These are phyloP conservation scores for Penicillium daleae DNA, from an alignment of 495 filamentous ascomycete species.

Conservation along the genomic window DNA sequence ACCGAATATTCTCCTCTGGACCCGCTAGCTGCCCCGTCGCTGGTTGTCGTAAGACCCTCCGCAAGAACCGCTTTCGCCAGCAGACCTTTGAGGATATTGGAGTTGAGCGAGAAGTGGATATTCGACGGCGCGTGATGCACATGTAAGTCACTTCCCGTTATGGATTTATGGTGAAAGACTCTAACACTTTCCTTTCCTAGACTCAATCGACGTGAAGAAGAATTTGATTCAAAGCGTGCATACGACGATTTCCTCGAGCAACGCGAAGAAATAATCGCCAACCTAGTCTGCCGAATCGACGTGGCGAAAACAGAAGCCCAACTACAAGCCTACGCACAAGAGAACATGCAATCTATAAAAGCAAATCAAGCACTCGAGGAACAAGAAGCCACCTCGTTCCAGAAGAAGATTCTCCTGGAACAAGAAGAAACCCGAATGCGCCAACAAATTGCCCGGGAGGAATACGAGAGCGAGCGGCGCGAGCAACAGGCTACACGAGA, in stretches of 20 bases:
- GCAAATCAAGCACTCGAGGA: slow-evolving; percentile 57
- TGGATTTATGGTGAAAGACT: neutral
- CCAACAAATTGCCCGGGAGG: slow-evolving; percentile 57
- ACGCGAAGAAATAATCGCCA: slow-evolving; percentile 88
- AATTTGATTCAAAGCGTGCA: slow-evolving; percentile 78
- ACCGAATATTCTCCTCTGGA: slow-evolving; percentile 88
- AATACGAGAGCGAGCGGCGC: slow-evolving; percentile 66
- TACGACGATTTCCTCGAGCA: slow-evolving; percentile 96
- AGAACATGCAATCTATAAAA: slow-evolving; percentile 63
- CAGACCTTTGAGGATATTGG: slow-evolving; percentile 90
- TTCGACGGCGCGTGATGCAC: slow-evolving; percentile 75
- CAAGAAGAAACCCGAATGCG: slow-evolving; percentile 64
- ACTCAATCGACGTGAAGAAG: slow-evolving; percentile 87
- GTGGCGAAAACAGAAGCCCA: slow-evolving; percentile 70
- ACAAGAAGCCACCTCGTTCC: slow-evolving; percentile 56
- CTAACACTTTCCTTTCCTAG: slow-evolving; percentile 27
- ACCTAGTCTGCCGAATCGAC: slow-evolving; percentile 74
- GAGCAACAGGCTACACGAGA: slow-evolving; percentile 62
- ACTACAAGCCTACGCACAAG: slow-evolving; percentile 67
- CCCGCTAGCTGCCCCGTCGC: slow-evolving; percentile 90
- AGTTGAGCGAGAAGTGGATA: slow-evolving; percentile 94
- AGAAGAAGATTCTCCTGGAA: slow-evolving; percentile 68
- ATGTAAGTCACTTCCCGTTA: slow-evolving; percentile 48
- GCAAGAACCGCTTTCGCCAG: slow-evolving; percentile 78
- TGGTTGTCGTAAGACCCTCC: slow-evolving; percentile 80